These are phyloP conservation scores for Larix kaempferi DNA, from an alignment of 75 land plant genomes.

Conservation along the genomic window DNA sequence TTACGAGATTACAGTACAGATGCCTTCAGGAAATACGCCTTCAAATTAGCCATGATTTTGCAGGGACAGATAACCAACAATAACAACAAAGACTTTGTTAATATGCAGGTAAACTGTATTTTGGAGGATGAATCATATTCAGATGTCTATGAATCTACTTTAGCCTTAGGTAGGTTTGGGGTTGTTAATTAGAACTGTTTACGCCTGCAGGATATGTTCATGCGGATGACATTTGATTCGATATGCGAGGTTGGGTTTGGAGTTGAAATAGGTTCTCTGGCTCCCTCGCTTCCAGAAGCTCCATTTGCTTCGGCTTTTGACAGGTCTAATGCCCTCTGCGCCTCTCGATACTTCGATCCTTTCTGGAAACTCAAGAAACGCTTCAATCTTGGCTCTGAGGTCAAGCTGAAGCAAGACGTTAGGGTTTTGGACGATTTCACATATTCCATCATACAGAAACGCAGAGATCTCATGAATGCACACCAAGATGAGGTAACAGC, in stretches of 20 bases:
- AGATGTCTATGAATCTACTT: no score
- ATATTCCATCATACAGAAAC: constrained; percentile 11
- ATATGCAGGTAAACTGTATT: constrained; percentile 10
- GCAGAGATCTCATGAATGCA: constrained; percentile 9
- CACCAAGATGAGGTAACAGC: background rate
- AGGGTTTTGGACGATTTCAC: constrained; percentile 16
- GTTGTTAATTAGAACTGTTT: constrained; percentile 3
- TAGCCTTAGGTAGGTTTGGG: no score
- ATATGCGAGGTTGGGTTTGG: constrained; percentile 37
- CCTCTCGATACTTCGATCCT: constrained; percentile 15
- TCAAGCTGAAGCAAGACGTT: background rate
- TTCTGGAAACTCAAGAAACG: constrained; percentile 16
- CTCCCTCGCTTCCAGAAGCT: constrained; percentile 17
- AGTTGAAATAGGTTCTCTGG: constrained; percentile 21
- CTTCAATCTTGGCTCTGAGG: constrained; percentile 25
- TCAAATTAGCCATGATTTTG: constrained; percentile 8
- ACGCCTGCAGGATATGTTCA: constrained; percentile 21
- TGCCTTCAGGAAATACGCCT: constrained; percentile 12
- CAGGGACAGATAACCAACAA: no score
- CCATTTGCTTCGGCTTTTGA: constrained; percentile 38
- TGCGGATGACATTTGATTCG: constrained; percentile 23
- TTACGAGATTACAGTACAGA: constrained; percentile 15
- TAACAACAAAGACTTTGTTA: background rate
- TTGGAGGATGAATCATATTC: no score
- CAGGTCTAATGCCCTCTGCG: constrained; percentile 9